phyloP scores from a whole-genome alignment of 352 stramenopile species.

The Globisporangium abappressorium region DNA sequence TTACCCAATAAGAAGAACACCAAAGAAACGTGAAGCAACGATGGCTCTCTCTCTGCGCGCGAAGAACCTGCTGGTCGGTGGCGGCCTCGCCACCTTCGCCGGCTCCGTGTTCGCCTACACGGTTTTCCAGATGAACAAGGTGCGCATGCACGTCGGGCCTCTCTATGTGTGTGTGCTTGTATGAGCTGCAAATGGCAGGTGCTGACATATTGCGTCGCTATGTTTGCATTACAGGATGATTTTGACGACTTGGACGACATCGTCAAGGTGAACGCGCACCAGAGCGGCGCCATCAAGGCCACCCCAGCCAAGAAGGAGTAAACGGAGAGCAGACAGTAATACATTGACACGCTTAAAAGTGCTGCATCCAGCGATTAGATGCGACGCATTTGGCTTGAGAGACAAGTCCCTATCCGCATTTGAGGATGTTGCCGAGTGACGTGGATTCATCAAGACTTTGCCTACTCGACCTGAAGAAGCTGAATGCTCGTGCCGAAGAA shows the following conservation, averaged over 20 bases:
- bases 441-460: not conserved
- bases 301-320: slow-evolving; percentile 57
- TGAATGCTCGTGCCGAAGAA: not conserved
- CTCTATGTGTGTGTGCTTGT: not conserved
- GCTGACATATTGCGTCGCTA: slow-evolving; percentile 2
- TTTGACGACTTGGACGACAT: slow-evolving; percentile 78
- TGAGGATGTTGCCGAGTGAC: not conserved
- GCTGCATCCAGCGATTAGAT: not conserved
- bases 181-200: not conserved
- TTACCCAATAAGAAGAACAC: not conserved
- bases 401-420: not conserved
- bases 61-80: slow-evolving; percentile 76
- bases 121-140: slow-evolving; percentile 78
- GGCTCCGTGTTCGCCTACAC: slow-evolving; percentile 72
- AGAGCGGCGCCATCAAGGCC: slow-evolving; percentile 68
- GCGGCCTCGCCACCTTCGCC: slow-evolving; percentile 61
- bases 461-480: not conserved
- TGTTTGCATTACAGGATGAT: slow-evolving; percentile 48
- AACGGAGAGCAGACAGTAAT: slow-evolving; percentile 1
- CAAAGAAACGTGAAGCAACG: slow-evolving; percentile 16
- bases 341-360: too few species aligned
- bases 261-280: slow-evolving; percentile 76
- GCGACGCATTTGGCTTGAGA: not conserved
- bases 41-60: slow-evolving; percentile 68
- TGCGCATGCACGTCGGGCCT: slow-evolving; percentile 18